A percentile compares a stretch with the other conserved stretches of the same genome.
phyloP scores from a whole-genome alignment of 1,284 basidiomycete genomes.

The Tilletia walkeri region DNA sequence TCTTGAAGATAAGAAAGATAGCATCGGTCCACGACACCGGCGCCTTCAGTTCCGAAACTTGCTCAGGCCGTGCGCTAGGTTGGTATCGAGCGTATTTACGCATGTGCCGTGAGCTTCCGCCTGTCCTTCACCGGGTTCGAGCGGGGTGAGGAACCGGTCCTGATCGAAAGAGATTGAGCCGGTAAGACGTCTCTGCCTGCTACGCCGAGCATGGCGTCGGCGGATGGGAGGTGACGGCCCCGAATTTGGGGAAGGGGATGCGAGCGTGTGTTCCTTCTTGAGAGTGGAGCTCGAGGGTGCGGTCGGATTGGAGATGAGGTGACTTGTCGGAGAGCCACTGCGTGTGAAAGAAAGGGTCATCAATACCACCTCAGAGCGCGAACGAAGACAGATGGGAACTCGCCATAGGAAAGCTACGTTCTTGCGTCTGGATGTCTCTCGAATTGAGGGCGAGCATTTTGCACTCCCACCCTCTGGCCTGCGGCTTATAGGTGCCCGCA shows the following conservation, averaged over 20 bases:
- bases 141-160: conserved; percentile 70
- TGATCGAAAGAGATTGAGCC: conserved; percentile 84
- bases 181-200: conserved; percentile 80
- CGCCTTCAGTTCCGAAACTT: conserved; percentile 77
- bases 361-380: conserved; percentile 73
- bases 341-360: no score
- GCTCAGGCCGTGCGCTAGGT: conserved; percentile 86
- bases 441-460: neutral
- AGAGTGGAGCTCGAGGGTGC: conserved; percentile 90
- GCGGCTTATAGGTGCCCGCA: no score
- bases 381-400: conserved; percentile 68
- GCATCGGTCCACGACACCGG: conserved; percentile 90
- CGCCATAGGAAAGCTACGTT: conserved; percentile 80
- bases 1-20: conserved; percentile 62
- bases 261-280: conserved; percentile 90
- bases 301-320: conserved; percentile 92
- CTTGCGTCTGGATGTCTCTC: conserved; percentile 91
- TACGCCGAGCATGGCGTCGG: conserved; percentile 75
- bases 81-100: conserved; percentile 88
- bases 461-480: no score
- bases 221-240: conserved; percentile 84
- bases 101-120: conserved; percentile 60
- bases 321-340: conserved; percentile 65
- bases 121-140: conserved; percentile 31
- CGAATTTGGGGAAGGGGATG: conserved; percentile 89